Evolutionary conservation across 768 basidiomycete species (phyloP), one percentile per base, ranked within the genome.

Genomic region (Boletus rubescentipes): DNA sequence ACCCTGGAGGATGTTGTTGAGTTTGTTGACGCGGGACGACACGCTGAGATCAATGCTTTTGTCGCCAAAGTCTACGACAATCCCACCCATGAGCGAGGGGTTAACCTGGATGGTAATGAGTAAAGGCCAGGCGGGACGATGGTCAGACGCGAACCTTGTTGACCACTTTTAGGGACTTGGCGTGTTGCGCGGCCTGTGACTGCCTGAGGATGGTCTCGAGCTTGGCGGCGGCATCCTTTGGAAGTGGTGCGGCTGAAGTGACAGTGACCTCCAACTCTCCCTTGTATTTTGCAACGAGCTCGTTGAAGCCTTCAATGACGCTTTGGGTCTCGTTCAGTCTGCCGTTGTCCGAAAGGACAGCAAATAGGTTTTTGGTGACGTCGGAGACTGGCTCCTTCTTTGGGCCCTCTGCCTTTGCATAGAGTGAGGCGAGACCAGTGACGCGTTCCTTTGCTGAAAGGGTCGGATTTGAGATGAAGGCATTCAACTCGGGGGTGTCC

Each of bases 41-140:
- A 96, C 94, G 63, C 92, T 95, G 54, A 98, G 82, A 75, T 99
- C 97, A 64, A 99, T 89, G 49, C 93, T 93, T 80, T 96, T 96
- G 79, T 98, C 97, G 59, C 94, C 96, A 67, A 99, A 93, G 76
- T 99, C 97, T 45, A 99, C 87, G 56, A 98, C 80, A 54, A 98
- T 72, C 46, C 97, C 97, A 53, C 96, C 97, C 58, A 98, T 75
- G 53, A 98, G 77, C n/a, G 84, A 76, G 40, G 93, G 86, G 78
- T 98, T 94, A 67, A 98, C 89, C 93, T 96, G 55, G 30, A 57
- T 40, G 49, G 54, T 31, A 47, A 46, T 61, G 49, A 58, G 38
- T 2, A n/a, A 49, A 38, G 32, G 32, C 15, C 16, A 29, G 15
- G 46, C 9, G 4, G 18, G 39, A 36, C 29, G 41, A 38, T 44